Conservation (phyloP, 192 early-diverging fungal species). For the Entomortierella chlamydospora region DNA sequence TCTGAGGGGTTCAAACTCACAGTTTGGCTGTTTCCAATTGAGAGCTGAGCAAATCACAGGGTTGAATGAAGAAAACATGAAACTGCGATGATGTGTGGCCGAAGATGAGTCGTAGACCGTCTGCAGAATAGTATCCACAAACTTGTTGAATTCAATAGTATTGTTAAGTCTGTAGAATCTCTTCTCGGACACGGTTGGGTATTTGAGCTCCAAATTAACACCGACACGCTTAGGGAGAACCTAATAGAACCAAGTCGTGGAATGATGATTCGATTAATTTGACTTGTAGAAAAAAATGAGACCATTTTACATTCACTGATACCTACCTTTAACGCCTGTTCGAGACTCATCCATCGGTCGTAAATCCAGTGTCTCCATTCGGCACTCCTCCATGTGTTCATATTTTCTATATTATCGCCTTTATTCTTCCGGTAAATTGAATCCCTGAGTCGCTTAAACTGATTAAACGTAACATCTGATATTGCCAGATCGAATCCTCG, state of each 20-base stretch:
- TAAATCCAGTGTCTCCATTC: slow-evolving; percentile 47
- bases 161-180: slow-evolving; percentile 62
- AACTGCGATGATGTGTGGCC: slow-evolving; percentile 33
- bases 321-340: slow-evolving; percentile 78
- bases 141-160: slow-evolving; percentile 79
- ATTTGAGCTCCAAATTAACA: slow-evolving; percentile 90
- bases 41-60: slow-evolving; percentile 91
- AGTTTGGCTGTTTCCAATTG: slow-evolving; percentile 99
- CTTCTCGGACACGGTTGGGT: slow-evolving; percentile 78
- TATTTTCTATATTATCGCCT: slow-evolving; percentile 21
- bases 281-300: not conserved
- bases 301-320: not conserved
- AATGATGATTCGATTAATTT: not conserved
- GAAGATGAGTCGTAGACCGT: slow-evolving; percentile 83
- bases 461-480: slow-evolving; percentile 63
- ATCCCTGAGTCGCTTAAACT: slow-evolving; percentile 58
- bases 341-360: slow-evolving; percentile 65
- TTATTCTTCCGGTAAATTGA: slow-evolving; percentile 5
- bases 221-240: slow-evolving; percentile 76
- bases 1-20: slow-evolving; percentile 55
- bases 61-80: slow-evolving; percentile 93
- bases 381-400: slow-evolving; percentile 9
- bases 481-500: slow-evolving; percentile 63
- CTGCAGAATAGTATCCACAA: slow-evolving; percentile 91
- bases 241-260: slow-evolving; percentile 55